Base-by-base conservation (phyloP, 208 protist species). In the Leishmania aethiopica region DNA sequence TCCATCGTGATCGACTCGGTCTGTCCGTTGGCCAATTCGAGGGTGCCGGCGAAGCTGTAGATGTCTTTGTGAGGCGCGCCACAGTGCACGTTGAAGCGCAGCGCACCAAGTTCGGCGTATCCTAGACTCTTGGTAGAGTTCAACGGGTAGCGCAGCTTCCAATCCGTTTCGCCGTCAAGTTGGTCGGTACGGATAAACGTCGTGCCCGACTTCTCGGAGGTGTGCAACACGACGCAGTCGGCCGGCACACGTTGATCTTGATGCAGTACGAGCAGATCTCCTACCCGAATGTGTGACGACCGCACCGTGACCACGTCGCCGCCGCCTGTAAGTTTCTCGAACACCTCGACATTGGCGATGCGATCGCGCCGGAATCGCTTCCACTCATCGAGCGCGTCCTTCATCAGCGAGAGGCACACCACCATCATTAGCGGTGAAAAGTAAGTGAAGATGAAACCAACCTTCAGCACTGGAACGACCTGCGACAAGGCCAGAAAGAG, bases 161-260 rank as follows among this genome's bases (percentile, higher is more conserved):
- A 99, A 88, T 99, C 99, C 7, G 99, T 99, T 85, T 99, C 99
- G 32, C 99, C 99, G 86, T 99, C 99, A 1, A 99, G 90, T 88
- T 99, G 99, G 84, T 99, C 99, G 1, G 99, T 99, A 79, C 99
- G 95, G 35, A 99, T 94, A 83, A 99, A 99, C 70, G 90, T 98
- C 0, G 96, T 95, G 32, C 99, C 99, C 53, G 57, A 94, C 55
- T 94, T 93, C 49, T 99, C 99, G 1, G 94, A 97, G 13, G 99
- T 99, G 83, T 97, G 93, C 7, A 99, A 81, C 32, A 99, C 90
- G 13, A 99, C 82, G 84, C 99, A 97, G 87, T 99, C 99, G 0
- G 98, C 98, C 10, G 99, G 98, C 17, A 99, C 97, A 64, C 98
- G 95, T 75, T 99, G 92, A 57, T 99, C 95, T 19, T 92, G 91